Conservation (phyloP, 257 asterid genomes). For the Voacanga thouarsii region DNA sequence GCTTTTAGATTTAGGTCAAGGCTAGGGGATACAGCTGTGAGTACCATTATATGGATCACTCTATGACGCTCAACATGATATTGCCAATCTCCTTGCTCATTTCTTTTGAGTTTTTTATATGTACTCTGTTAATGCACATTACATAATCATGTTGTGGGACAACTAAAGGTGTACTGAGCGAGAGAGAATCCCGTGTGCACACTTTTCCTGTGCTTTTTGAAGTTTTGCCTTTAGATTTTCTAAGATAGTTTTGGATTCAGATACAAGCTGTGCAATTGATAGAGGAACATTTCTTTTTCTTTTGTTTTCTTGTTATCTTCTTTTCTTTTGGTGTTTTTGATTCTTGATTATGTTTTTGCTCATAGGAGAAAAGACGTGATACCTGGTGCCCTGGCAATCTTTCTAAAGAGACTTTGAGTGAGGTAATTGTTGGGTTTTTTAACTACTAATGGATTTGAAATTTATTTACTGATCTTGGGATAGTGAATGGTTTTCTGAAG, state of each 20-base stretch:
- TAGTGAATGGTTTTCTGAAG: neutral
- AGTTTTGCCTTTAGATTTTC: neutral
- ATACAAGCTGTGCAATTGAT: neutral
- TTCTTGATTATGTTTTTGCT: constrained; percentile 20
- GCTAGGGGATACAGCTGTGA: neutral
- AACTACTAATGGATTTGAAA: neutral
- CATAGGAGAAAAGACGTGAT: constrained; percentile 84
- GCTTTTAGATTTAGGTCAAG: neutral
- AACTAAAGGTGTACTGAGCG: neutral
- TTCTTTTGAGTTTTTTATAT: neutral
- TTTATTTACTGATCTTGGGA: neutral
- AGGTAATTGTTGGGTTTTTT: constrained; percentile 43
- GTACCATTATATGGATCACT: neutral
- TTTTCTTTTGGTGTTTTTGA: constrained; percentile 10
- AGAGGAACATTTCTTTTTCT: neutral
- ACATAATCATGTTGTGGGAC: neutral
- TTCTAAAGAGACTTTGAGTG: constrained; percentile 44
- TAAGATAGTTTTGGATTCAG: constrained; percentile 1
- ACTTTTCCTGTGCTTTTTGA: neutral
- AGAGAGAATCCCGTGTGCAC: neutral
- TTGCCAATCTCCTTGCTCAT: no score
- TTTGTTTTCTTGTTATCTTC: constrained; percentile 9
- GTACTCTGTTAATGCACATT: neutral
- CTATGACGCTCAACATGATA: neutral
- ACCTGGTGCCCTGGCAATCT: constrained; percentile 95